Evolutionary conservation across 805 yeast genomes (phyloP).

Genomic region (Brettanomyces anomalus): DNA sequence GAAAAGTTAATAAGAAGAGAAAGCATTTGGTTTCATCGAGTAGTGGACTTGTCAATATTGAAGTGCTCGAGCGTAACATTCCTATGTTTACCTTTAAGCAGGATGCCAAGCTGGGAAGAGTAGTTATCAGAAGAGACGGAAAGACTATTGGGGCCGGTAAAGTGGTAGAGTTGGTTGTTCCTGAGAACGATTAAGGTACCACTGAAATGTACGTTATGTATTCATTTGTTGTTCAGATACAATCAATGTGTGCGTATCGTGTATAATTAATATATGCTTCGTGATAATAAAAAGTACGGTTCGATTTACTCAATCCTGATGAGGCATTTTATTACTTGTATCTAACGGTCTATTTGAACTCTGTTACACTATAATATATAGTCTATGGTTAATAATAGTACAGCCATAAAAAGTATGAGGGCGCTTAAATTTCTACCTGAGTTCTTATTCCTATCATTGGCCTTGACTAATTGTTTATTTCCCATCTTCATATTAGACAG

Average conservation of each 20-base stretch:
- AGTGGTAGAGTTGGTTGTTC: slow-evolving; percentile 6
- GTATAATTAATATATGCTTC: no score
- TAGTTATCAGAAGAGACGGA: slow-evolving; percentile 66
- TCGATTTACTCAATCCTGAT: not conserved
- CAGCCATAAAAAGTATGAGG: slow-evolving; percentile 46
- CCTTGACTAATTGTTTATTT: slow-evolving; percentile 58
- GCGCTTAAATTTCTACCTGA: slow-evolving; percentile 50
- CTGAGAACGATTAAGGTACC: not conserved
- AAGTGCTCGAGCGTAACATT: slow-evolving; percentile 36
- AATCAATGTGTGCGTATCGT: no score
- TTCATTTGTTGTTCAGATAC: no score
- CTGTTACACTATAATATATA: slow-evolving; percentile 26
- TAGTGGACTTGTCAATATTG: slow-evolving; percentile 49
- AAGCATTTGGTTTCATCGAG: slow-evolving; percentile 54
- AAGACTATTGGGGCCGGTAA: slow-evolving; percentile 48
- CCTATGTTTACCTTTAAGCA: slow-evolving; percentile 44
- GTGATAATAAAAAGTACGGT: no score
- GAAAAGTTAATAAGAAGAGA: slow-evolving; percentile 39
- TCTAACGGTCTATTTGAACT: not conserved
- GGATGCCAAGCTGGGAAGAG: slow-evolving; percentile 48
- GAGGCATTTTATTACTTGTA: not conserved
- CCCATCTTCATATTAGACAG: slow-evolving; percentile 61
- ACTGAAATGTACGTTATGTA: no score
- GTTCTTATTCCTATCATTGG: slow-evolving; percentile 55
- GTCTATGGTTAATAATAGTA: slow-evolving; percentile 48